A percentile compares a stretch with the other conserved stretches of the same genome.
phyloP scores from a whole-genome alignment of 73 alveolate genomes.

The Tetrahymena malaccensis region DNA sequence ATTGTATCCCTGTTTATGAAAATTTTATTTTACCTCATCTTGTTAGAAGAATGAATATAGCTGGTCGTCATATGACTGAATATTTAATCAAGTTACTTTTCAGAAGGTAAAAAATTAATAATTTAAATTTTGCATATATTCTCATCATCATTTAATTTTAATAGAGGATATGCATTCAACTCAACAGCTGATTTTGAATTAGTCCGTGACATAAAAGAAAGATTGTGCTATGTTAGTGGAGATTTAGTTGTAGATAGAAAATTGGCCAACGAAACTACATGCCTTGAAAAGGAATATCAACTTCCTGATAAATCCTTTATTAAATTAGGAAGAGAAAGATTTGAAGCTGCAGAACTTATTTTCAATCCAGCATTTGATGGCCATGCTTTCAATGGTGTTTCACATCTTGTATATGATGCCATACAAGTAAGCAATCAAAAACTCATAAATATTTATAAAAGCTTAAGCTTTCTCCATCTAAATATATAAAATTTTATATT shows the following conservation, averaged over 20 bases:
- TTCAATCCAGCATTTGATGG: slow-evolving; percentile 81
- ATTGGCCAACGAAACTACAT: slow-evolving; percentile 85
- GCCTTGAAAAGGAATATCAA: slow-evolving; percentile 70
- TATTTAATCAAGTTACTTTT: slow-evolving; percentile 80
- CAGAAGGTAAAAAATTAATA: slow-evolving; percentile 88
- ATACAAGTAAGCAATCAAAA: slow-evolving; percentile 46
- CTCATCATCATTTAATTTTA: slow-evolving; percentile 60
- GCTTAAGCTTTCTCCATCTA: too few species aligned
- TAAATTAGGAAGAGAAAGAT: slow-evolving; percentile 81
- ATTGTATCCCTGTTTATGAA: slow-evolving; percentile 86
- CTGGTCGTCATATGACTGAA: slow-evolving; percentile 95
- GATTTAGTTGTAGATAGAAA: slow-evolving; percentile 80
- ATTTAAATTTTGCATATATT: slow-evolving; percentile 36
- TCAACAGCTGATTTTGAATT: slow-evolving; percentile 92
- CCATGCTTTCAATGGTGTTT: slow-evolving; percentile 73
- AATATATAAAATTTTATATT: too few species aligned
- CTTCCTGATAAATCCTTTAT: slow-evolving; percentile 88
- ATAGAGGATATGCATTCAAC: slow-evolving; percentile 93
- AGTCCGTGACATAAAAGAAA: slow-evolving; percentile 93
- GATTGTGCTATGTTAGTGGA: slow-evolving; percentile 79
- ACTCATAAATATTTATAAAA: too few species aligned
- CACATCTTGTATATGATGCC: slow-evolving; percentile 73
- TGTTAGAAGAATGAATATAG: slow-evolving; percentile 82
- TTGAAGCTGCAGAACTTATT: slow-evolving; percentile 90
- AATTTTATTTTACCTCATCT: slow-evolving; percentile 54